Evolutionary conservation across 768 basidiomycete genomes (phyloP).

Genomic region (Lentinula boryana): DNA sequence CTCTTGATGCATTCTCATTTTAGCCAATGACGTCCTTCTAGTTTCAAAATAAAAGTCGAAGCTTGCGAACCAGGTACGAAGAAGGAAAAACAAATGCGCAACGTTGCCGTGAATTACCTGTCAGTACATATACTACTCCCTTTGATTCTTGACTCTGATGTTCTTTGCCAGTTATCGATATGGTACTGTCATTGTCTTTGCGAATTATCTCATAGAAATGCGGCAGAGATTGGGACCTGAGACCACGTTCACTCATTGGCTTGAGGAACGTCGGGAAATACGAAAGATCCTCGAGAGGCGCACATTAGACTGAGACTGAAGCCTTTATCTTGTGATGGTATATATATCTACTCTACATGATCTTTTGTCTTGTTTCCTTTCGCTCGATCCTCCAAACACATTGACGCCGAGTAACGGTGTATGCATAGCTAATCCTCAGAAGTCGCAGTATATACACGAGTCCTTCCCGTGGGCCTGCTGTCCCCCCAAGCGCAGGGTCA

Average conservation of each 20-base stretch:
- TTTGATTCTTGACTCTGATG: neutral
- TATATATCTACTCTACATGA: too few species aligned
- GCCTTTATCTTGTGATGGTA: too few species aligned
- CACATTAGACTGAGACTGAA: slow-evolving; percentile 50
- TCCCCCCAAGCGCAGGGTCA: neutral
- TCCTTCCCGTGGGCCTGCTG: neutral
- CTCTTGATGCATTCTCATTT: neutral
- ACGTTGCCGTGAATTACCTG: slow-evolving; percentile 85
- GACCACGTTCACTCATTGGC: slow-evolving; percentile 75
- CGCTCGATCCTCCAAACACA: too few species aligned
- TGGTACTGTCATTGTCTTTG: slow-evolving; percentile 87
- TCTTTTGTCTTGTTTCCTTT: too few species aligned
- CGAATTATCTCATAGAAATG: slow-evolving; percentile 88
- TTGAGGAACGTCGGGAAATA: slow-evolving; percentile 80
- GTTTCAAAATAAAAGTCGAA: slow-evolving; percentile 88
- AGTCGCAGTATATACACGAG: neutral
- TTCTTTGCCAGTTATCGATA: slow-evolving; percentile 65
- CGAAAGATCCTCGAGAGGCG: slow-evolving; percentile 61
- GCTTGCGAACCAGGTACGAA: slow-evolving; percentile 72
- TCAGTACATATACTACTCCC: slow-evolving; percentile 24
- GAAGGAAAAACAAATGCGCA: slow-evolving; percentile 72
- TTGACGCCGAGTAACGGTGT: neutral
- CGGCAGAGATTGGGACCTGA: slow-evolving; percentile 26
- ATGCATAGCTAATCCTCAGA: neutral
- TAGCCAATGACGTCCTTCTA: slow-evolving; percentile 22